Conservation (phyloP, 495 filamentous ascomycete genomes). For the Amphirosellinia nigrospora region DNA sequence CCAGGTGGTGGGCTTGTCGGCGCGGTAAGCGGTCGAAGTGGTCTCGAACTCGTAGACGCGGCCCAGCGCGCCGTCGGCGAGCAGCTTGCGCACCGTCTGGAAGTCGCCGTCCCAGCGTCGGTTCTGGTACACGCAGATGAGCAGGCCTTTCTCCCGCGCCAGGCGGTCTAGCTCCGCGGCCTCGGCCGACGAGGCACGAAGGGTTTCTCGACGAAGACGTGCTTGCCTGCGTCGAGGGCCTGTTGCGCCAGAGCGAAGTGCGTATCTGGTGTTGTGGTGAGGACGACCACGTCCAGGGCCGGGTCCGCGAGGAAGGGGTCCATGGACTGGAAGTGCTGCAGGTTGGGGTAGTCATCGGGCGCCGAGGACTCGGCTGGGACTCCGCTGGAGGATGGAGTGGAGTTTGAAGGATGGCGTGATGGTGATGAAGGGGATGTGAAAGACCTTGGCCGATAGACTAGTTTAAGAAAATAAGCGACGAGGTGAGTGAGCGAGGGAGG, state of each 20-base stretch:
- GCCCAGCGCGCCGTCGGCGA: constrained; percentile 63
- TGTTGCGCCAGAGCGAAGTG: constrained; percentile 71
- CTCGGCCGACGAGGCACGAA: constrained; percentile 78
- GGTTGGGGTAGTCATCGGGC: constrained; percentile 70
- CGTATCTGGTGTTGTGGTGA: constrained; percentile 77
- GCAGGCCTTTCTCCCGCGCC: constrained; percentile 63
- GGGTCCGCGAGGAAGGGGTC: constrained; percentile 70
- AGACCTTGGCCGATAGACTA: constrained; percentile 83
- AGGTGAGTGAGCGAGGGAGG: constrained; percentile 19
- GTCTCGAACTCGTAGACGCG: constrained; percentile 80
- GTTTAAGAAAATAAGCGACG: constrained; percentile 11
- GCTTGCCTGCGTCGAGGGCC: constrained; percentile 76
- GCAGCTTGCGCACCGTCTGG: constrained; percentile 69
- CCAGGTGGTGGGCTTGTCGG: constrained; percentile 65
- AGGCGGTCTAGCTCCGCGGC: constrained; percentile 71
- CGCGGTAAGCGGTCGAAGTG: constrained; percentile 84
- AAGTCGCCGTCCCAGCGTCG: constrained; percentile 88
- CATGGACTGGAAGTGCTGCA: constrained; percentile 67
- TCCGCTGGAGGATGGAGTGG: constrained; percentile 80
- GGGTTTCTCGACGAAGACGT: constrained; percentile 90
- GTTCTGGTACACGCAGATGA: constrained; percentile 88
- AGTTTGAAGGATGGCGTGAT: constrained; percentile 69
- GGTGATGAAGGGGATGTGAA: constrained; percentile 87
- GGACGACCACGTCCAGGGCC: constrained; percentile 71
- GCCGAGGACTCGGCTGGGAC: constrained; percentile 48